Evolutionary conservation across 163 green algal species (phyloP).

Genomic region (Scenedesmus sp.): DNA sequence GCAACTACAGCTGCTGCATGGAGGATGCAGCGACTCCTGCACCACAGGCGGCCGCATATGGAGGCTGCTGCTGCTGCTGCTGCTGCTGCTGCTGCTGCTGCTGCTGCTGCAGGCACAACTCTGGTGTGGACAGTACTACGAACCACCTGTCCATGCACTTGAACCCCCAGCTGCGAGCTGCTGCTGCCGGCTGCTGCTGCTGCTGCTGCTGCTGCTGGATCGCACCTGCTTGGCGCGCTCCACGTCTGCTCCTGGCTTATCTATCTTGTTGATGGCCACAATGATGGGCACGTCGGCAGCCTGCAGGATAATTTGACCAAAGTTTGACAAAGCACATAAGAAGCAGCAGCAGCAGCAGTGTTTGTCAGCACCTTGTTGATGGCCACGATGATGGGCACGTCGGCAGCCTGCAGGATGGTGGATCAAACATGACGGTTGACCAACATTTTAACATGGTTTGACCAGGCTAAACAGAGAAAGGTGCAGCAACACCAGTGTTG

Average conservation of each 20-base stretch:
- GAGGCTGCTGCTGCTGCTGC: no score
- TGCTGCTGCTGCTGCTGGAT: no score
- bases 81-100: no score
- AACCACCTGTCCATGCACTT: neutral
- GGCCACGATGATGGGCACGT: conserved; percentile 95
- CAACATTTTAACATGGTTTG: no score
- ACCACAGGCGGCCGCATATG: no score
- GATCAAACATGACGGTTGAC: no score
- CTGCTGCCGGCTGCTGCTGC: no score
- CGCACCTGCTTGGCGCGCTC: conserved; percentile 83
- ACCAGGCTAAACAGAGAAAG: no score
- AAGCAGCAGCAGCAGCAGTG: neutral
- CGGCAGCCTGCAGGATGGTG: neutral
- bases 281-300: conserved; percentile 96
- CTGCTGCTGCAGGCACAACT: no score
- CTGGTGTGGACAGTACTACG: neutral
- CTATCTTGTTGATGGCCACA: conserved; percentile 98
- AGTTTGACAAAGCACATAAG: neutral
- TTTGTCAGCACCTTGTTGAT: conserved; percentile 93
- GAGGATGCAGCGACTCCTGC: no score
- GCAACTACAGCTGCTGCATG: neutral
- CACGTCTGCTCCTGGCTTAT: conserved; percentile 92
- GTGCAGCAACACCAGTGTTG: no score
- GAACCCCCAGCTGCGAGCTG: no score
- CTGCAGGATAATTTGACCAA: conserved; percentile 34